phyloP scores from a whole-genome alignment of 768 basidiomycete genomes.

The Mycena belliarum region DNA sequence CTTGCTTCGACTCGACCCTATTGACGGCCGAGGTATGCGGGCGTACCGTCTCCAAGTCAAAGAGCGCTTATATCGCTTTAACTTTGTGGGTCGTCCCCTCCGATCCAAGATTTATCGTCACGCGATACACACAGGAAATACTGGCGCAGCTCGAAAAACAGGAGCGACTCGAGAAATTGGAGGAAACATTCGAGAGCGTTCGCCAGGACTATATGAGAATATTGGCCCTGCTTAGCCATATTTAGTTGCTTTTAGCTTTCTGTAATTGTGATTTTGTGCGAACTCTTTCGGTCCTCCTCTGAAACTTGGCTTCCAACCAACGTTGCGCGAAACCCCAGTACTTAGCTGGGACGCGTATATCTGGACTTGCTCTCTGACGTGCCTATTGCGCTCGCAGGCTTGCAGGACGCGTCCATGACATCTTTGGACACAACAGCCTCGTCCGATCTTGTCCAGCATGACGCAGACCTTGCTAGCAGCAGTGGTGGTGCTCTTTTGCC shows the following conservation, averaged over 20 bases:
- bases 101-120: background rate
- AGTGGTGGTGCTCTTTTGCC: constrained; percentile 3
- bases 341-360: no score
- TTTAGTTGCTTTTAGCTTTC: background rate
- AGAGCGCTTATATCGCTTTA: constrained; percentile 92
- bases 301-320: no score
- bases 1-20: constrained; percentile 65
- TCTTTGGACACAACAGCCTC: background rate
- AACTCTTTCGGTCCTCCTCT: no score
- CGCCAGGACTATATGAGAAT: constrained; percentile 84
- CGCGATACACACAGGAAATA: constrained; percentile 61
- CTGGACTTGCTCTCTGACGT: no score
- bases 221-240: constrained; percentile 49
- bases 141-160: constrained; percentile 85
- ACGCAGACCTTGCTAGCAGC: constrained; percentile 7
- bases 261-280: background rate
- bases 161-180: constrained; percentile 85
- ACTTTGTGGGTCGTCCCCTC: constrained; percentile 65
- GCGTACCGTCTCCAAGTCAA: constrained; percentile 91
- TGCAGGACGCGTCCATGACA: constrained; percentile 4
- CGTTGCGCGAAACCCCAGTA: no score
- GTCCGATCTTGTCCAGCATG: constrained; percentile 3
- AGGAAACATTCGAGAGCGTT: constrained; percentile 90
- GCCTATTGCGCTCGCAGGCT: background rate
- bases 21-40: constrained; percentile 52